phyloP scores from a whole-genome alignment of 768 basidiomycete species.

The Fomitopsis serialis region DNA sequence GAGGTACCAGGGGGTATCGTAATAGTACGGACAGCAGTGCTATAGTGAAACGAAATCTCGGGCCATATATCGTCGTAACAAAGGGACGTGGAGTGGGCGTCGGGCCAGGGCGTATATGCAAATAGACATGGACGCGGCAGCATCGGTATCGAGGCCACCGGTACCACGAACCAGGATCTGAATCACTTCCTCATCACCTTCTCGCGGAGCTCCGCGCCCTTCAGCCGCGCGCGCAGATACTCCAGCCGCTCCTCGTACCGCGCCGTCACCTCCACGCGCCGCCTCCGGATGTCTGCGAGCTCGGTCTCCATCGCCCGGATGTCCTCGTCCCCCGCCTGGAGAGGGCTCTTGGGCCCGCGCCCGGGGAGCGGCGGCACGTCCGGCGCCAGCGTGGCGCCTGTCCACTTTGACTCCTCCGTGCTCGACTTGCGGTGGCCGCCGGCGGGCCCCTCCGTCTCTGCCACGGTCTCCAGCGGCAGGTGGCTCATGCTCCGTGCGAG shows the following conservation, averaged over 20 bases:
- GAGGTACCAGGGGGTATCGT: neutral
- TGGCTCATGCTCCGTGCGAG: constrained; percentile 45
- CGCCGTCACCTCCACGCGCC: constrained; percentile 63
- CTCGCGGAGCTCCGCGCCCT: constrained; percentile 80
- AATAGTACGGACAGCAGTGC: constrained; percentile 1
- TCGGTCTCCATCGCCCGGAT: constrained; percentile 43
- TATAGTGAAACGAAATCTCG: neutral
- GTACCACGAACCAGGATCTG: neutral
- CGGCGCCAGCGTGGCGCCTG: constrained; percentile 2
- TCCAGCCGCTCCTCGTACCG: constrained; percentile 76
- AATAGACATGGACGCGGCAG: neutral
- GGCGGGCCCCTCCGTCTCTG: constrained; percentile 36
- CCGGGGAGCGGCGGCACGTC: constrained; percentile 8
- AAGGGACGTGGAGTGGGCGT: constrained; percentile 1
- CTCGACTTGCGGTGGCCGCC: constrained; percentile 23
- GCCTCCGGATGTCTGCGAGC: constrained; percentile 62
- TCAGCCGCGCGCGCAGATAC: constrained; percentile 76
- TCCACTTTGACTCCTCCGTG: constrained; percentile 12
- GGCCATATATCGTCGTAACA: constrained; percentile 2
- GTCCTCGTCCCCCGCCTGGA: constrained; percentile 28
- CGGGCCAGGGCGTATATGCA: neutral
- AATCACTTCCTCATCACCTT: constrained; percentile 57
- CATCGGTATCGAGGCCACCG: neutral
- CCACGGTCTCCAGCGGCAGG: constrained; percentile 45
- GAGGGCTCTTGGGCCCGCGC: constrained; percentile 8